phyloP scores from a whole-genome alignment of 306 rosid species.

The Castanea sativa region DNA sequence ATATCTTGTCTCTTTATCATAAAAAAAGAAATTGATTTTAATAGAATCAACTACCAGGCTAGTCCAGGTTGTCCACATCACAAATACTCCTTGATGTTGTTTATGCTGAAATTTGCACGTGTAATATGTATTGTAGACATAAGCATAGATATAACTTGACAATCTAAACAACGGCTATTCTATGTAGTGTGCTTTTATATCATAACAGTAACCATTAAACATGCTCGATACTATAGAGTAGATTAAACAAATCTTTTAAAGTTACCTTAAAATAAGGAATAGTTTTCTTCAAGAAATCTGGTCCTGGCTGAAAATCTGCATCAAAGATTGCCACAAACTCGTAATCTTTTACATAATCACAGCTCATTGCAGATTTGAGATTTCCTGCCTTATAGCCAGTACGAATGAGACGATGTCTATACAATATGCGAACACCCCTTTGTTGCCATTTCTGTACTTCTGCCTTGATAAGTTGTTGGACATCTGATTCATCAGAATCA shows the following conservation, averaged over 20 bases:
- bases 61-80: neutral
- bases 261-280: constrained; percentile 93
- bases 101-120: neutral
- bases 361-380: constrained; percentile 95
- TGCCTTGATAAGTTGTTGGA: constrained; percentile 85
- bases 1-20: neutral
- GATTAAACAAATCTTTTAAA: neutral
- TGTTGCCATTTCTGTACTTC: constrained; percentile 98
- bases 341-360: constrained; percentile 92
- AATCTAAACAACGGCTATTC: neutral
- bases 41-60: neutral
- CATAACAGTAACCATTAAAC: constrained; percentile 7
- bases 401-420: constrained; percentile 89
- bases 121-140: neutral
- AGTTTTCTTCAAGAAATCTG: constrained; percentile 92
- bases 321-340: constrained; percentile 97
- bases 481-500: constrained; percentile 89
- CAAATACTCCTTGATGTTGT: neutral
- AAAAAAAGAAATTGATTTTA: neutral
- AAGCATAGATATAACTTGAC: neutral
- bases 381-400: constrained; percentile 98
- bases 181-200: neutral
- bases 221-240: constrained; percentile 4
- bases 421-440: constrained; percentile 75
- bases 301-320: constrained; percentile 97